phyloP scores from a whole-genome alignment of 108 stramenopile genomes.

The Discostella stelligeroides region DNA sequence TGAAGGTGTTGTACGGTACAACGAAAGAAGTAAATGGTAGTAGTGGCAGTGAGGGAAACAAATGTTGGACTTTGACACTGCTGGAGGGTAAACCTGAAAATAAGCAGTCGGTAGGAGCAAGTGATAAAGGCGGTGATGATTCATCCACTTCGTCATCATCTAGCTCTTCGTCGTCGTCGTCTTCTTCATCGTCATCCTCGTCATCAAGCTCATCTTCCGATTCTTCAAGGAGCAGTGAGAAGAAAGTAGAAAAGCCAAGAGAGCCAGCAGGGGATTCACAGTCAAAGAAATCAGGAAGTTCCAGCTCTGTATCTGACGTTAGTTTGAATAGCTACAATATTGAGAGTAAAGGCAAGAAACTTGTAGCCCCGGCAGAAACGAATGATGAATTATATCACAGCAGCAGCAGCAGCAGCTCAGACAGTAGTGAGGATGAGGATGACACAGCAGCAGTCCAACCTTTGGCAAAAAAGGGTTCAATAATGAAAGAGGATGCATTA shows the following conservation, averaged over 20 bases:
- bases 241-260: slow-evolving; percentile 21
- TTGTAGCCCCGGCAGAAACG: neutral
- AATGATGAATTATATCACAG: slow-evolving; percentile 30
- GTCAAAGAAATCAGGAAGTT: slow-evolving; percentile 12
- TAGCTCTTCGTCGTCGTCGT: slow-evolving; percentile 30
- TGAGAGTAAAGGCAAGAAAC: slow-evolving; percentile 26
- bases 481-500: slow-evolving; percentile 3
- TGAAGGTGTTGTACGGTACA: slow-evolving; percentile 42
- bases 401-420: slow-evolving; percentile 9
- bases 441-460: slow-evolving; percentile 10
- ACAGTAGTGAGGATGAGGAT: slow-evolving; percentile 18
- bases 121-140: slow-evolving; percentile 19
- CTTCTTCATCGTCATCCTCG: slow-evolving; percentile 18
- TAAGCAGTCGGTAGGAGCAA: slow-evolving; percentile 1
- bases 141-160: slow-evolving; percentile 35
- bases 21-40: slow-evolving; percentile 1
- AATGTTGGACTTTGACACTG: slow-evolving; percentile 28
- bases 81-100: slow-evolving; percentile 6
- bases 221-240: slow-evolving; percentile 27
- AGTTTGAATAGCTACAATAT: slow-evolving; percentile 14
- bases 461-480: slow-evolving; percentile 4
- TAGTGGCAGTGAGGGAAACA: neutral
- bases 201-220: slow-evolving; percentile 27
- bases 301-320: slow-evolving; percentile 10
- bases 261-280: neutral